Evolutionary conservation across 345 rosid species (phyloP), one percentile per base, ranked within the genome.

Genomic region (Citrus medica): DNA sequence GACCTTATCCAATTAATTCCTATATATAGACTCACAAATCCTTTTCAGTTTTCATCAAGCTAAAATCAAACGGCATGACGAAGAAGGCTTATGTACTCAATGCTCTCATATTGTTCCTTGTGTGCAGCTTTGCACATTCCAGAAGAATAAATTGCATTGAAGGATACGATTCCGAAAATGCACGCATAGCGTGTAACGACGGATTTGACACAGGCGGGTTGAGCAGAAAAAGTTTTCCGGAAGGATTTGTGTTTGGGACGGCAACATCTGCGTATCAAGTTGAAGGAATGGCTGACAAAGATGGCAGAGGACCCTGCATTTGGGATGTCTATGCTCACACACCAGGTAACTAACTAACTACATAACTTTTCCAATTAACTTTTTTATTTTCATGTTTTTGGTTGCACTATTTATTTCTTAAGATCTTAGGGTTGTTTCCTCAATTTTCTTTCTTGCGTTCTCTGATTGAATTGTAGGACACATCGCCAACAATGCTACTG

Each of bases 261-360:
- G 88, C 90, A 0, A 83, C 91, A 2, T 88, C 93, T 3, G 93
- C 93, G 17, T 88, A 79, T 67, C 89, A 89, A 67, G 89, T 85
- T 33, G 92, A 91, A 85, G 95, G 95, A 22, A 88, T 86, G 89
- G 86, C 92, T 1, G 76, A 82, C 27, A 83, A 88, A 66, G 92
- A 79, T 37, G 95, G 95, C 2, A 85, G 89, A 68, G 95, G 93
- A 1, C 93, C 93, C 4, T 81, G 88, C 82, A 89, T 89, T 75
- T 91, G 95, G 95, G 93, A 91, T 83, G 85, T 19, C 12, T 89
- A 69, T 67, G 79, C 84, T 32, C 79, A 85, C 69, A 69, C 64
- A 17, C 94, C 91, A 1, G 94, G 92, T 86, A 60, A n/a, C 0
- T 65, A 17, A 37, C 13, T 9, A 27, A 6, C 27, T 13, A 3